These are phyloP conservation scores for Colletotrichum falcatum DNA, from an alignment of 2,329 filamentous ascomycete genomes.

Conservation along the genomic window DNA sequence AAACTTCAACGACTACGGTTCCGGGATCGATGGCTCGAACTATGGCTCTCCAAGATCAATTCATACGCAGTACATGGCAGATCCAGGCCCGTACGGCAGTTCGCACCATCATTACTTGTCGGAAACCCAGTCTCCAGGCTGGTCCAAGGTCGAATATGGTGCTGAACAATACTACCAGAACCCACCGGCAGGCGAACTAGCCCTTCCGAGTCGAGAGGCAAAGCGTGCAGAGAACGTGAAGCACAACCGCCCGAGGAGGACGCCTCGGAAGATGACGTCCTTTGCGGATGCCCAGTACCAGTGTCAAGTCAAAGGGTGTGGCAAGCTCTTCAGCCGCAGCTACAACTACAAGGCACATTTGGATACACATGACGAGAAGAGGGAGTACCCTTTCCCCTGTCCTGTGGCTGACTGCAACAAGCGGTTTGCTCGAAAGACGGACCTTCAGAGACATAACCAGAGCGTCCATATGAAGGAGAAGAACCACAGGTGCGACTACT, in stretches of 20 bases:
- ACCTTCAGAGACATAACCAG: constrained; percentile 73
- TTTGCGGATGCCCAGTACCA: constrained; percentile 78
- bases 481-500: constrained; percentile 78
- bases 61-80: constrained; percentile 48
- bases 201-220: constrained; percentile 45
- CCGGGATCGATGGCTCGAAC: constrained; percentile 52
- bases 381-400: constrained; percentile 79
- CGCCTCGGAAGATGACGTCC: constrained; percentile 67
- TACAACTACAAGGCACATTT: constrained; percentile 92
- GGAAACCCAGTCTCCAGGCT: constrained; percentile 46
- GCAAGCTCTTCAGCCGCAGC: constrained; percentile 82
- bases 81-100: constrained; percentile 25
- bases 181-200: constrained; percentile 34
- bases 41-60: constrained; percentile 56
- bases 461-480: constrained; percentile 81
- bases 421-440: constrained; percentile 85
- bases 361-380: constrained; percentile 82
- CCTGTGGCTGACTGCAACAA: constrained; percentile 73
- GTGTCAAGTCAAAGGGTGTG: constrained; percentile 77
- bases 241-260: constrained; percentile 49
- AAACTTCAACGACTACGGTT: constrained; percentile 50
- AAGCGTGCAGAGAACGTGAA: constrained; percentile 28
- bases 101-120: constrained; percentile 34
- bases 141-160: constrained; percentile 55
- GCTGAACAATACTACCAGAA: constrained; percentile 33